Evolutionary conservation across 2,329 filamentous ascomycete species (phyloP), one percentile per base, ranked within the genome.

Genomic region (Neurospora sp.): DNA sequence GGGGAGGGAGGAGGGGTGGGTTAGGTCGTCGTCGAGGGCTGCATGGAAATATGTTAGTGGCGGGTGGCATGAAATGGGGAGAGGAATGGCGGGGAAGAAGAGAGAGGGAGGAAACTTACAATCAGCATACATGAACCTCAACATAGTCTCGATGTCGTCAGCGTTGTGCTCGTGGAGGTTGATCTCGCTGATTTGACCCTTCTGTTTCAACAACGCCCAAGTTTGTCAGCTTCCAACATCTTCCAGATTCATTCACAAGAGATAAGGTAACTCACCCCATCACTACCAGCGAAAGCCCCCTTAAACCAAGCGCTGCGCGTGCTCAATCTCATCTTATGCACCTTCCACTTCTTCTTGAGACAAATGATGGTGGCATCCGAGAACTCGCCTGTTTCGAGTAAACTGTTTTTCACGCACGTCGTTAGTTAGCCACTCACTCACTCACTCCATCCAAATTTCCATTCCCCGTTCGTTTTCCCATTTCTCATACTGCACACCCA

Each of bases 281-380:
- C 5, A 12, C 43, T 12, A 23, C 10, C 39, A n/a, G 38, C 19
- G 36, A 72, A 71, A 3, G 66, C 70, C 15, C 66, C 8, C 4
- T 8, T 41, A 19, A 74, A 74, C 71, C 71, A 74, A 2, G 19
- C 37, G 5, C 68, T 71, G 15, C 70, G 66, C 1, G 67, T 46
- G 67, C 67, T 67, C 19, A 74, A 28, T 6, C 69, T 68, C 15
- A 67, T 67, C 19, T 69, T 71, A 43, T 74, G 72, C 15, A 73
- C 72, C 12, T 43, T 68, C 72, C 72, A 74, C n/a, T 37, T 28
- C 2, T 28, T 37, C 8, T 72, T 69, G 0, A 62, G 10, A 62
- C 67, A 69, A 8, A 70, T 11, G 43, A 74, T 66, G 0, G 12
- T 36, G 52, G 70, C 71, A 12, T 74, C 71, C 1, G 70, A 57